These are phyloP conservation scores for Penicillium sumatraense DNA, from an alignment of 2,329 filamentous ascomycete genomes.

Conservation along the genomic window DNA sequence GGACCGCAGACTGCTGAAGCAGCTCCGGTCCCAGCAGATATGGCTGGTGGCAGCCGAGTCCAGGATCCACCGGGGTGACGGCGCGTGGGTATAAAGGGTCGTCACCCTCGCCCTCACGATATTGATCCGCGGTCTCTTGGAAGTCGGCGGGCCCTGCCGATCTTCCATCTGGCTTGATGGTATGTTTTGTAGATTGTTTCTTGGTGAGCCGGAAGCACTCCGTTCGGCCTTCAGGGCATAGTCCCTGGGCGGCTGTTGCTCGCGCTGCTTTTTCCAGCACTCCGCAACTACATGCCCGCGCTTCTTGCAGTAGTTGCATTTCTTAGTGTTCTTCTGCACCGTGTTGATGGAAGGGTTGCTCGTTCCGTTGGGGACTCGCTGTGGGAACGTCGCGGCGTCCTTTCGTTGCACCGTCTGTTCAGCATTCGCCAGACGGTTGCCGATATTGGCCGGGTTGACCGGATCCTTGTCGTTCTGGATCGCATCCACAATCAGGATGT, in stretches of 20 bases:
- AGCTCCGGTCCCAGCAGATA: slow-evolving; percentile 7
- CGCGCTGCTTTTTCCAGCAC: too few species aligned
- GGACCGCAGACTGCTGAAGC: slow-evolving; percentile 10
- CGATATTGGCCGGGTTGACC: neutral
- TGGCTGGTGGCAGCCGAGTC: slow-evolving; percentile 12
- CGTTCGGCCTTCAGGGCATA: slow-evolving; percentile 4
- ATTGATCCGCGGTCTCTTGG: too few species aligned
- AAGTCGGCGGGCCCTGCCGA: slow-evolving; percentile 5
- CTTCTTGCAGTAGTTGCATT: neutral
- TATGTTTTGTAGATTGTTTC: slow-evolving; percentile 6
- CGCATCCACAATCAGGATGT: neutral
- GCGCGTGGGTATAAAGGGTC: slow-evolving; percentile 13
- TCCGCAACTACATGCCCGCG: too few species aligned
- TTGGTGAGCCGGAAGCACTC: slow-evolving; percentile 12
- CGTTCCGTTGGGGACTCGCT: neutral
- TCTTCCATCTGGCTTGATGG: slow-evolving; percentile 9
- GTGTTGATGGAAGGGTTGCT: neutral
- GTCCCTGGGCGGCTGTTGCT: slow-evolving; percentile 2
- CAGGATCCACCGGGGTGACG: slow-evolving; percentile 9
- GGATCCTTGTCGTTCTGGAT: neutral
- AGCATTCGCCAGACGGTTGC: neutral
- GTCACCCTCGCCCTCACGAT: slow-evolving; percentile 1
- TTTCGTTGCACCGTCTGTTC: neutral
- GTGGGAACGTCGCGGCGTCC: neutral
- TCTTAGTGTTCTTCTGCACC: neutral